Base-by-base conservation (phyloP, 371 early-diverging fungal species). In the Globomyces sp. region DNA sequence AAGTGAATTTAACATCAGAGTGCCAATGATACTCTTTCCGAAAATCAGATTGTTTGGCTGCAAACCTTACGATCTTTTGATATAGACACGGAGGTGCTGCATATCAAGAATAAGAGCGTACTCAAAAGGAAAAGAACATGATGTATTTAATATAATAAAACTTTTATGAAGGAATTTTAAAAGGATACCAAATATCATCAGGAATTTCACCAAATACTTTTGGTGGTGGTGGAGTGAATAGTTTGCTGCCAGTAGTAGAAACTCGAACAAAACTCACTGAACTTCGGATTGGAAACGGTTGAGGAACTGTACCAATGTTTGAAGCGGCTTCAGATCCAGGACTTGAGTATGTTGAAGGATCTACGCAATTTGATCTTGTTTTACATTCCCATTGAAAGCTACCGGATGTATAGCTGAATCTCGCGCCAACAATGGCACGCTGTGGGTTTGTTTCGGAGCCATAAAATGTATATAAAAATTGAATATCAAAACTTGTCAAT, bases 211-310 rank as follows among this genome's bases (percentile, higher is more conserved):
- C 40, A 1, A 10, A 36, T 6, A 60, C 6, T 37, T 60, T 42
- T 45, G 77, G 77, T 36, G 77, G 52, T 3, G 74, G 72, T 24
- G 77, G 77, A 36, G 67, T 63, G 48, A 60, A 72, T 48, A 72
- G 48, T 13, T 24, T 13, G 0, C 67, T 34, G 34, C 41, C 66
- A 9, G 34, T 58, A 41, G 48, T 65, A 2, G 68, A 43, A 3
- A 73, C 58, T 57, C 43, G 24, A 13, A 74, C 67, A 65, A 71
- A 77, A 34, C 64, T 47, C 48, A 77, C 73, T 10, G 70, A 44
- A 11, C 63, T 53, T 9, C 64, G 13, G 37, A 77, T 52, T 1
- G 65, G 69, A 55, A 77, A 77, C 41, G 58, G 43, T 24, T 64
- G 55, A 11, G 57, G 34, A 1, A 13, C 47, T 5, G 50, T 42